These are phyloP conservation scores for Botrytis aclada DNA, from an alignment of 2,329 filamentous ascomycete species.

Conservation along the genomic window DNA sequence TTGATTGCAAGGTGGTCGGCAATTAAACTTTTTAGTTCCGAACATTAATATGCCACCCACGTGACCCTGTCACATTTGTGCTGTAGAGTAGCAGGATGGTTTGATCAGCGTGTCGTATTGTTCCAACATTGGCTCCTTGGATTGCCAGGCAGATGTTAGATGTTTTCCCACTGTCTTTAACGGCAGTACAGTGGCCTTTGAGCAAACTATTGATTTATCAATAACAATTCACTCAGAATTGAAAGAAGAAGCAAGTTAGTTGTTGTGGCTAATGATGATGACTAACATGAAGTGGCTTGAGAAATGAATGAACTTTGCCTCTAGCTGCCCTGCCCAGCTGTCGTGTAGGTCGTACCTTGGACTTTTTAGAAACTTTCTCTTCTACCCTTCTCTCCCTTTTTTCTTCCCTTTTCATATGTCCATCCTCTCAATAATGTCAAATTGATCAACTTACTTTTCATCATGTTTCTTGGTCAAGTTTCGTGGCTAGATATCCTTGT, in stretches of 20 bases:
- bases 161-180: background rate
- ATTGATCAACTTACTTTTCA: background rate
- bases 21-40: conserved; percentile 19
- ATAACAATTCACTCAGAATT: background rate
- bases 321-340: background rate
- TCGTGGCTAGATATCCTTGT: conserved; percentile 73
- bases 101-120: background rate
- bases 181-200: background rate
- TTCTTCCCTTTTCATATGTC: background rate
- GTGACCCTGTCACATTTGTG: background rate
- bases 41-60: background rate
- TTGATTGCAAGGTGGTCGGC: conserved; percentile 13
- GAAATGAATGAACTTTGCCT: background rate
- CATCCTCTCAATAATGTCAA: background rate
- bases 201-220: background rate
- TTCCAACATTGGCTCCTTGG: background rate
- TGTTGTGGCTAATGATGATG: background rate
- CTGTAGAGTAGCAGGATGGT: background rate
- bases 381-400: background rate
- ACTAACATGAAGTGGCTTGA: background rate
- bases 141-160: background rate
- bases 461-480: conserved; percentile 71
- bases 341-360: background rate
- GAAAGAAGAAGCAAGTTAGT: too few species aligned
- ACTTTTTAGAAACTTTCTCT: background rate